phyloP scores from a whole-genome alignment of 805 yeast genomes.

The Candida nonsorbophila region DNA sequence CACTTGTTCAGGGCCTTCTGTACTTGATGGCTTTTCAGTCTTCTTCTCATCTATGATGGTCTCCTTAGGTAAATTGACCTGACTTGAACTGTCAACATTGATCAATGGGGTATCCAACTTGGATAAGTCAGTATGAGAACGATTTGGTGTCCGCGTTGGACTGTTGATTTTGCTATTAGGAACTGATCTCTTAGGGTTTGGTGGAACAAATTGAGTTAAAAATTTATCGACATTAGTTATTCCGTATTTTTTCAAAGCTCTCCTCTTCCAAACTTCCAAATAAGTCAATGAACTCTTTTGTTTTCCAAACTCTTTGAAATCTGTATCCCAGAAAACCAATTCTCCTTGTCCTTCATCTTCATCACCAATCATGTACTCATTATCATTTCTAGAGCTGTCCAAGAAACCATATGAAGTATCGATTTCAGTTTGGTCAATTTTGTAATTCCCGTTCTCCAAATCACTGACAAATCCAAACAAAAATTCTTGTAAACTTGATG shows the following conservation, averaged over 20 bases:
- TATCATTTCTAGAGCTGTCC: conserved; percentile 30
- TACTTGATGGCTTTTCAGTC: conserved; percentile 1
- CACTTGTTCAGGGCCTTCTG: conserved; percentile 1
- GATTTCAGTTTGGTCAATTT: conserved; percentile 30
- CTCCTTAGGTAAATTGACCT: conserved; percentile 34
- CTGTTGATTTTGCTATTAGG: conserved; percentile 1
- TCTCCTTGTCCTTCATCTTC: conserved; percentile 43
- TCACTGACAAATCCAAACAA: conserved; percentile 32
- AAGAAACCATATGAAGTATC: conserved; percentile 31
- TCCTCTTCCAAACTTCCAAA: conserved; percentile 36
- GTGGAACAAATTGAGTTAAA: conserved; percentile 35
- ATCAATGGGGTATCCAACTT: conserved; percentile 14
- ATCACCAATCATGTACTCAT: conserved; percentile 37
- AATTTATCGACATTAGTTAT: conserved; percentile 27
- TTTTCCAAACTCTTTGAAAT: conserved; percentile 27
- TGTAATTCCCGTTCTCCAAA: conserved; percentile 37
- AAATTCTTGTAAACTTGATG: conserved; percentile 34
- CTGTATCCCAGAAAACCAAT: conserved; percentile 31
- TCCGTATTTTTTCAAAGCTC: conserved; percentile 37
- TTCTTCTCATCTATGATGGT: conserved; percentile 32
- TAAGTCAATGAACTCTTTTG: conserved; percentile 29
- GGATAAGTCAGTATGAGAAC: conserved; percentile 9
- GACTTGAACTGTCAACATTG: conserved; percentile 20
- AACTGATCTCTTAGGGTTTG: conserved; percentile 5
- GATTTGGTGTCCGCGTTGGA: conserved; percentile 6